Evolutionary conservation across 805 yeast genomes (phyloP).

Genomic region (Debaryomyces maramus): DNA sequence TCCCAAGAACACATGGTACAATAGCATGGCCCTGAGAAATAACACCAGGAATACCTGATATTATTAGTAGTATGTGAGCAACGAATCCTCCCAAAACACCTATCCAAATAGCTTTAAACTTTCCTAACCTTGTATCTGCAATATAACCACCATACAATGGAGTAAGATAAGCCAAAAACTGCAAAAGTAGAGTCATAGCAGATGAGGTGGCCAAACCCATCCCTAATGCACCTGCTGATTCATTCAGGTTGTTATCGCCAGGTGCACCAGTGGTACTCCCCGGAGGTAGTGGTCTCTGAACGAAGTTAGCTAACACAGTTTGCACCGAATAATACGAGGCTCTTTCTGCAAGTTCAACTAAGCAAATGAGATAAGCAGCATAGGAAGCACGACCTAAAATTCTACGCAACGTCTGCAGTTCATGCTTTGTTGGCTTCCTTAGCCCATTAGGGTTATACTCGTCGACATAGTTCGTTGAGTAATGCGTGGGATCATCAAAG

Average conservation of each 20-base stretch:
- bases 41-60: slow-evolving; percentile 47
- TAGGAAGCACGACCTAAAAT: slow-evolving; percentile 50
- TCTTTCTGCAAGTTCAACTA: slow-evolving; percentile 55
- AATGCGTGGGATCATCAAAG: slow-evolving; percentile 22
- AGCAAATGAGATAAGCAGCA: slow-evolving; percentile 50
- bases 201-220: slow-evolving; percentile 48
- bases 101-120: slow-evolving; percentile 48
- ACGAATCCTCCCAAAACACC: slow-evolving; percentile 49
- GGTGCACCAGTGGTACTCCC: slow-evolving; percentile 45
- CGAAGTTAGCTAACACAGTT: slow-evolving; percentile 48
- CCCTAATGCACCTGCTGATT: slow-evolving; percentile 53
- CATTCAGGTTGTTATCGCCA: slow-evolving; percentile 25
- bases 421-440: slow-evolving; percentile 32
- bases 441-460: slow-evolving; percentile 39
- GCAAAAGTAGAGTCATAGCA: slow-evolving; percentile 46
- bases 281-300: slow-evolving; percentile 50
- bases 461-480: slow-evolving; percentile 25
- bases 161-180: slow-evolving; percentile 49
- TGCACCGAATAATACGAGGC: slow-evolving; percentile 52
- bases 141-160: slow-evolving; percentile 54
- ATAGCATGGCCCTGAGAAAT: slow-evolving; percentile 36
- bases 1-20: slow-evolving; percentile 43
- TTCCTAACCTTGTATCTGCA: slow-evolving; percentile 51
- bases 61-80: slow-evolving; percentile 48
- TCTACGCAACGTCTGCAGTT: slow-evolving; percentile 28